Percentiles rank a stretch among this genome's conserved stretches.
Conservation (phyloP, 1,284 basidiomycete species). For the Fomitopsis betulina region DNA sequence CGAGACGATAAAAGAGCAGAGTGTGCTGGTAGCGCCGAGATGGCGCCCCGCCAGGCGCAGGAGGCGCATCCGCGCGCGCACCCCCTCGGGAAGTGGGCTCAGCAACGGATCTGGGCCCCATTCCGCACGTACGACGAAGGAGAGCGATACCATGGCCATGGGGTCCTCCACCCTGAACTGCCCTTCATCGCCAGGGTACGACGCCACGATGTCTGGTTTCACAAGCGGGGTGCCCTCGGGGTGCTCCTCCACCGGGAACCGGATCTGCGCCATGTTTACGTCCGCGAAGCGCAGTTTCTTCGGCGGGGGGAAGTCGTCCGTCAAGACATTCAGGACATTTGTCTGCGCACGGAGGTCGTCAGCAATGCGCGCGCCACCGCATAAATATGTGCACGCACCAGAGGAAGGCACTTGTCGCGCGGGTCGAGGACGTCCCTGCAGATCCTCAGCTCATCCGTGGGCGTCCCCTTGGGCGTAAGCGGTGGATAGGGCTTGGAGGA, state of each 20-base stretch:
- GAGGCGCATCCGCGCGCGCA: neutral
- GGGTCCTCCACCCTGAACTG: no score
- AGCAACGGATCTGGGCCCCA: neutral
- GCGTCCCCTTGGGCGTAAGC: neutral
- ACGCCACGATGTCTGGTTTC: neutral
- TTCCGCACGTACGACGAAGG: neutral
- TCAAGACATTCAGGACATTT: neutral
- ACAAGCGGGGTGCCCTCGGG: neutral
- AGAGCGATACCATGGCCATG: neutral
- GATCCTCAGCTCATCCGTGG: neutral
- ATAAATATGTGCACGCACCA: neutral
- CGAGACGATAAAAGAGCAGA: conserved; percentile 9
- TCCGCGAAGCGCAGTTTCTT: neutral
- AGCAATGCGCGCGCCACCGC: neutral
- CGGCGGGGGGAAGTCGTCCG: neutral
- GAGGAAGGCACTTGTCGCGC: neutral
- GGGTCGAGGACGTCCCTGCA: neutral
- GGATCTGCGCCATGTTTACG: neutral
- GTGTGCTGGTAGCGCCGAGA: conserved; percentile 2
- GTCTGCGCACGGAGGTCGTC: neutral
- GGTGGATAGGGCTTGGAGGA: no score
- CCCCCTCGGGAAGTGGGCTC: neutral
- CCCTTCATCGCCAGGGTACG: neutral
- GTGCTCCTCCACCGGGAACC: neutral
- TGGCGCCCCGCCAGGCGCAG: neutral